phyloP scores from a whole-genome alignment of 768 basidiomycete genomes.

The Infundibulicybe gibba region DNA sequence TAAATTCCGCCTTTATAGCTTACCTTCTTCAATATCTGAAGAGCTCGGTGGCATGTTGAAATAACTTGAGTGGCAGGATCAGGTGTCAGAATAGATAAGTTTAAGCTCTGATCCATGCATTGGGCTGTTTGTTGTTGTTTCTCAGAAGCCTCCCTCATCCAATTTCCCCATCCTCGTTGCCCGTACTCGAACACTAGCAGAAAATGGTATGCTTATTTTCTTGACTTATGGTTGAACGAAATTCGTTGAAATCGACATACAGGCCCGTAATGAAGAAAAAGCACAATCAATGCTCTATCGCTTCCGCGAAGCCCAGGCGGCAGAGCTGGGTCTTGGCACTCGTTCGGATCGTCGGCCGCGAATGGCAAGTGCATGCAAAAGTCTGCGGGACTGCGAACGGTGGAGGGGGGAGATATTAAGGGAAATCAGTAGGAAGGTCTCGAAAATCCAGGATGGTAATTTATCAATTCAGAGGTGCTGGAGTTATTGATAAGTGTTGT shows the following conservation, averaged over 20 bases:
- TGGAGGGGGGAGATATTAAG: conserved; percentile 95
- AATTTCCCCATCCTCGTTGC: conserved; percentile 3
- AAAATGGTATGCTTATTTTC: conserved; percentile 4
- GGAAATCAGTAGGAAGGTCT: conserved; percentile 94
- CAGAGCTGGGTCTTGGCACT: conserved; percentile 89
- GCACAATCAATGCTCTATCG: conserved; percentile 94
- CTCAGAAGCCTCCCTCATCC: conserved; percentile 8
- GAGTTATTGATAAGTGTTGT: conserved; percentile 1
- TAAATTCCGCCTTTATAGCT: neutral
- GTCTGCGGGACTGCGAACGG: conserved; percentile 87
- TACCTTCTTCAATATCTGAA: conserved; percentile 33
- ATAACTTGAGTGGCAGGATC: too few species aligned
- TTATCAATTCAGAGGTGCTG: conserved; percentile 20
- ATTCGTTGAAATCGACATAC: neutral
- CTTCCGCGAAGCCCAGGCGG: conserved; percentile 95
- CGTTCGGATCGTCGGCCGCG: conserved; percentile 83
- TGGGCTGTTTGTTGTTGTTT: conserved; percentile 13
- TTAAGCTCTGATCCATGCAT: too few species aligned
- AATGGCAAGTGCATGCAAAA: conserved; percentile 91
- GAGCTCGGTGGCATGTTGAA: conserved; percentile 13
- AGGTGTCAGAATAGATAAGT: too few species aligned
- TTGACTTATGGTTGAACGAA: too few species aligned
- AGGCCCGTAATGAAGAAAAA: conserved; percentile 99
- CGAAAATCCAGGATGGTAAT: conserved; percentile 92
- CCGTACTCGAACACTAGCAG: neutral